These are phyloP conservation scores for Agastache rugosa DNA, from an alignment of 257 asterid genomes.

Conservation along the genomic window DNA sequence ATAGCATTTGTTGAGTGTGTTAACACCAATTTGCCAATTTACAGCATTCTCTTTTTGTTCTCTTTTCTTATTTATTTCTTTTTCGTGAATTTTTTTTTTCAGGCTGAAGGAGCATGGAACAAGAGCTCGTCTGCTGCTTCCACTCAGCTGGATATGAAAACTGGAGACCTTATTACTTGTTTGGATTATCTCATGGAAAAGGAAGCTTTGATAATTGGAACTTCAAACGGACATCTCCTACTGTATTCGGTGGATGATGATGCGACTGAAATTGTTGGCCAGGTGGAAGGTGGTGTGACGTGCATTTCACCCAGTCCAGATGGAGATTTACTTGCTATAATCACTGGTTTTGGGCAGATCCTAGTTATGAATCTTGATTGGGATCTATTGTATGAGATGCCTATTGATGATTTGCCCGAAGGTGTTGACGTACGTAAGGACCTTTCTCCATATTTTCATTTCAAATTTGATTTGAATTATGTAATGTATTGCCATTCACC, in stretches of 20 bases:
- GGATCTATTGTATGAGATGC: slow-evolving; percentile 91
- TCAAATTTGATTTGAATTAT: slow-evolving; percentile 20
- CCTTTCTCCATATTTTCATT: slow-evolving; percentile 47
- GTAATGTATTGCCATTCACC: slow-evolving; percentile 12
- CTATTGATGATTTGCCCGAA: slow-evolving; percentile 77
- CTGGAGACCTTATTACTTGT: slow-evolving; percentile 78
- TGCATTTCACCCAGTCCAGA: slow-evolving; percentile 98
- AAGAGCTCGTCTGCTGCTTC: slow-evolving; percentile 42
- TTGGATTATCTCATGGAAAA: slow-evolving; percentile 94
- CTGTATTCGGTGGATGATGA: slow-evolving; percentile 66
- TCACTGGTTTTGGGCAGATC: slow-evolving; percentile 89
- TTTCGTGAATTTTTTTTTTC: slow-evolving; percentile 38
- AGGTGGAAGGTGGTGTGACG: slow-evolving; percentile 90
- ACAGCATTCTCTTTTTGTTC: neutral
- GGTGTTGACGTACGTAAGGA: slow-evolving; percentile 89
- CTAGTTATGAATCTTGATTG: slow-evolving; percentile 93
- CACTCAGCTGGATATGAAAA: slow-evolving; percentile 64
- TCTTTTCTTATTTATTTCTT: neutral
- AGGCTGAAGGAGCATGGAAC: slow-evolving; percentile 60
- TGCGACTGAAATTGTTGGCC: slow-evolving; percentile 81
- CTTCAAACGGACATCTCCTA: slow-evolving; percentile 78
- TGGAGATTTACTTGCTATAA: slow-evolving; percentile 85
- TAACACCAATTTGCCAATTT: neutral
- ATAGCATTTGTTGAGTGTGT: slow-evolving; percentile 22
- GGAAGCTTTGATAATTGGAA: slow-evolving; percentile 86